phyloP scores from a whole-genome alignment of 805 yeast species.

The Hemisphaericaspora nanyangensis region DNA sequence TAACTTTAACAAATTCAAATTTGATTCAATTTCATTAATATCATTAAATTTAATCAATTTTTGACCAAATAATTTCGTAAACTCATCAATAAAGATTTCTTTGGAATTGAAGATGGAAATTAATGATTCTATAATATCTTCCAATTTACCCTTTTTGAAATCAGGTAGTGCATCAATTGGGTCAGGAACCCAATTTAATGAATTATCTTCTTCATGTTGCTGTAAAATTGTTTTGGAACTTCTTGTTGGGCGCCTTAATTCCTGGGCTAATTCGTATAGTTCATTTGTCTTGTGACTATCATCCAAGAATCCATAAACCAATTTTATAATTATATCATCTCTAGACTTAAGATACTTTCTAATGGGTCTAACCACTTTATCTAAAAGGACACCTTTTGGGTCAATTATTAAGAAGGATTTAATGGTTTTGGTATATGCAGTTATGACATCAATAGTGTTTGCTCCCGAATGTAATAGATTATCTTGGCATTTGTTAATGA shows the following conservation, averaged over 20 bases:
- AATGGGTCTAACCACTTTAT: conserved; percentile 73
- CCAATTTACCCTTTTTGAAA: conserved; percentile 56
- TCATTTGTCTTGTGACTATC: conserved; percentile 32
- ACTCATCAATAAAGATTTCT: conserved; percentile 60
- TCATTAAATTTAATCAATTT: conserved; percentile 46
- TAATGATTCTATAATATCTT: conserved; percentile 68
- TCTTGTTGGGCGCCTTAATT: conserved; percentile 33
- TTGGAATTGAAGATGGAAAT: conserved; percentile 71
- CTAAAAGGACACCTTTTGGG: conserved; percentile 80
- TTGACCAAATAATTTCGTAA: conserved; percentile 57
- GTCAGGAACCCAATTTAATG: conserved; percentile 71
- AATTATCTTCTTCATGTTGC: conserved; percentile 19
- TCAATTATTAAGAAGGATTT: conserved; percentile 73
- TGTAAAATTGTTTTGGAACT: conserved; percentile 3
- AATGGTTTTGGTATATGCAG: conserved; percentile 67
- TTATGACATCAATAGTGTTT: conserved; percentile 68
- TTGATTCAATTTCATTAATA: conserved; percentile 34
- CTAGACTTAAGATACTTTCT: conserved; percentile 67
- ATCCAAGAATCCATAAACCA: conserved; percentile 70
- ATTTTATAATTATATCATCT: conserved; percentile 63
- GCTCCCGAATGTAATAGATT: conserved; percentile 74
- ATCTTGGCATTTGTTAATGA: conserved; percentile 41
- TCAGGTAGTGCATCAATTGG: conserved; percentile 91
- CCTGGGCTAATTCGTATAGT: conserved; percentile 52
- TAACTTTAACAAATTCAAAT: conserved; percentile 52